These are phyloP conservation scores for Zalaria obscura DNA, from an alignment of 2,329 filamentous ascomycete genomes.

Conservation along the genomic window DNA sequence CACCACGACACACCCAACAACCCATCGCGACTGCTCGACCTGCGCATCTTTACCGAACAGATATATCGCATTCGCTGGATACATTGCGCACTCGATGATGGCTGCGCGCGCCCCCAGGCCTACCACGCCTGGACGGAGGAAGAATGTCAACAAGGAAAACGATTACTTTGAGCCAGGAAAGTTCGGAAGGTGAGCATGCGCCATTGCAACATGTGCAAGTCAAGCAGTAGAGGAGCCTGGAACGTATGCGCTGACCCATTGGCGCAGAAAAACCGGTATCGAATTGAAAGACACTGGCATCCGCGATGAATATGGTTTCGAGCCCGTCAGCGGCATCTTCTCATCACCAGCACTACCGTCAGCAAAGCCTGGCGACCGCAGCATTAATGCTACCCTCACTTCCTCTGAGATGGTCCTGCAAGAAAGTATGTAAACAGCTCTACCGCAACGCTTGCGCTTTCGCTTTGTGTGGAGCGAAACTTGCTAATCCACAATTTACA, in stretches of 20 bases:
- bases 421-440: slow-evolving; percentile 35
- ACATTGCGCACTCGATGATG: not conserved
- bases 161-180: slow-evolving; percentile 9
- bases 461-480: no score
- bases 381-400: slow-evolving; percentile 29
- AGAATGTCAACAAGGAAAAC: slow-evolving; percentile 9
- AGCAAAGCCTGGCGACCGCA: slow-evolving; percentile 12
- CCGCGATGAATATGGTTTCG: slow-evolving; percentile 85
- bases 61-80: no score
- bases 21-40: not conserved
- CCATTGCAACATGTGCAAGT: not conserved
- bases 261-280: slow-evolving; percentile 71
- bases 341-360: slow-evolving; percentile 52
- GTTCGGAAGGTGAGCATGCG: slow-evolving; percentile 6
- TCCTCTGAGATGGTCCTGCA: slow-evolving; percentile 43
- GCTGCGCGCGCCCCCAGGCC: slow-evolving; percentile 1
- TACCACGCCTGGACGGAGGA: slow-evolving; percentile 6
- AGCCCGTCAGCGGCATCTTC: slow-evolving; percentile 74
- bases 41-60: no score
- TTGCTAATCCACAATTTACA: slow-evolving; percentile 10
- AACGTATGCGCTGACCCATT: slow-evolving; percentile 9
- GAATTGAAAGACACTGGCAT: slow-evolving; percentile 62
- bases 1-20: not conserved
- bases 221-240: not conserved
- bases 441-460: no score